Evolutionary conservation across 305 asterid species (phyloP), one percentile per base, ranked within the genome.

Genomic region (Fraxinus velutina): DNA sequence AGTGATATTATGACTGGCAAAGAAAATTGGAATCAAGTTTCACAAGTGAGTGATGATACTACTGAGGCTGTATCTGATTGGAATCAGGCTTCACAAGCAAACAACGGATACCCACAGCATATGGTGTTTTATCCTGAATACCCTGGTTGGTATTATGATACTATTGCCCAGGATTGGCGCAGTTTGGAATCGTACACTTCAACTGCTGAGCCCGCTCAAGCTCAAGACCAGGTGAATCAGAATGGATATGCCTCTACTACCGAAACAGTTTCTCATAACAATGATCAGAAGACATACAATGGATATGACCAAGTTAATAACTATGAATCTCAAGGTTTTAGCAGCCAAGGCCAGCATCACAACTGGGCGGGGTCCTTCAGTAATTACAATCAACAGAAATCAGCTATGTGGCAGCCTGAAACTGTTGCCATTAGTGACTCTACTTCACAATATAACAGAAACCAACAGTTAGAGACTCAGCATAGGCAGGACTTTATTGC

Each of bases 61-160:
- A 76, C 84, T 76, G 92, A 21, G 75, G 86, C 78, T 84, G 60
- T 86, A 82, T 81, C 89, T 15, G 86, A 83, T 73, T 90, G 94
- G 97, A 90, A 90, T 85, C 95, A 89, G 76, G 87, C 85, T 73
- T 86, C 93, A 64, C 84, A 86, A 78, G 89, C 60, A 68, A 90
- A 87, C 80, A 88, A 87, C 79, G 94, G 90, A 33, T 93, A 95
- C 85, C 98, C 98, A 71, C 87, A 93, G 34, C 91, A 95, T 87
- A 92, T 95, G 98, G 89, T 89, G 76, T 92, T 95, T 84, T 98
- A 93, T 89, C 94, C 97, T 83, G 92, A 91, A 86, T 95, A 92
- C 87, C 98, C 99, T 80, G 98, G 90, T 60, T 95, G 97, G 97
- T 92, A 91, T 86, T 95, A 92, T 80, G 97, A 95, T 86, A 88